Percentiles rank a stretch among this genome's conserved stretches.
These are phyloP conservation scores for Leccinum broughii DNA, from an alignment of 768 basidiomycete genomes.

Conservation along the genomic window DNA sequence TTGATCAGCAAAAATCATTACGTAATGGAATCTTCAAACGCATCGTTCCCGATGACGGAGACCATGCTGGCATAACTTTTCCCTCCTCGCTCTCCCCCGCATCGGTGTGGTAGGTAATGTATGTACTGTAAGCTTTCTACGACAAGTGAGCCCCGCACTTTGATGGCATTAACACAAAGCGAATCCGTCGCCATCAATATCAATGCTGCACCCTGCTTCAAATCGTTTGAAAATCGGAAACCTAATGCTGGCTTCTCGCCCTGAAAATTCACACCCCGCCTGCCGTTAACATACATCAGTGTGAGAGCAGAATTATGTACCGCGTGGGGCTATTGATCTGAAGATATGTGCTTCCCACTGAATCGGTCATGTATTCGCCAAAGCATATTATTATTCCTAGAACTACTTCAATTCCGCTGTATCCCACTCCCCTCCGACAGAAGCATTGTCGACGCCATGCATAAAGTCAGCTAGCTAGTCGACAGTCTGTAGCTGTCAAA, in stretches of 20 bases:
- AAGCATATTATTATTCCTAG: background rate
- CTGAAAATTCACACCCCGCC: constrained; percentile 27
- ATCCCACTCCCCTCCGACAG: background rate
- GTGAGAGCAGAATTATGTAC: constrained; percentile 4
- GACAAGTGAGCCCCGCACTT: constrained; percentile 22
- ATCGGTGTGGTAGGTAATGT: background rate
- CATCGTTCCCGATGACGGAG: background rate
- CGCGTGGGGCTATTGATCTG: background rate
- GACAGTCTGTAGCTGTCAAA: constrained; percentile 15
- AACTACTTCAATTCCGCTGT: background rate
- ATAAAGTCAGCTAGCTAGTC: constrained; percentile 19
- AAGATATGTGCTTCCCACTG: background rate
- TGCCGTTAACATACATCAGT: constrained; percentile 7
- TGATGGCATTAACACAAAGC: constrained; percentile 21
- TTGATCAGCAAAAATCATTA: constrained; percentile 10
- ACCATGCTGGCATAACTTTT: background rate
- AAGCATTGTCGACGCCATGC: background rate
- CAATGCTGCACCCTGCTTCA: constrained; percentile 4
- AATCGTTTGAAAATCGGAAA: constrained; percentile 35
- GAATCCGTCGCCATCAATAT: constrained; percentile 20
- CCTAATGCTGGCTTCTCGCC: constrained; percentile 30
- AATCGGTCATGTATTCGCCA: background rate
- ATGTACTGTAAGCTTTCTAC: constrained; percentile 4
- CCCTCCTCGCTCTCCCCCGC: background rate
- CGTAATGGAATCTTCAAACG: constrained; percentile 13